Evolutionary conservation across 306 rosid genomes (phyloP).

Genomic region (Arachis stenosperma): DNA sequence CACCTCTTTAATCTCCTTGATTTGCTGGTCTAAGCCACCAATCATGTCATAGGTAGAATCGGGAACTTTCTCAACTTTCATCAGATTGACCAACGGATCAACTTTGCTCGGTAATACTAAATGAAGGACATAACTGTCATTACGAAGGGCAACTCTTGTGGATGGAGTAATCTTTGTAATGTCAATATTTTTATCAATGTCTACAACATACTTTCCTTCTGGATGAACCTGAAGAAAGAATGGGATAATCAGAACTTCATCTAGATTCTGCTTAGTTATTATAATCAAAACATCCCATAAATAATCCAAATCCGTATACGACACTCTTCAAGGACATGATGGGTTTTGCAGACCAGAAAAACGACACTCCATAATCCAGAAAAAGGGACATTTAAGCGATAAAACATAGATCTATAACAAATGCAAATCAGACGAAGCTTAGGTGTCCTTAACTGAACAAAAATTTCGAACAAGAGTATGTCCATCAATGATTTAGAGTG

Average conservation of each 20-base stretch:
- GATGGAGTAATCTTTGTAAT: slow-evolving; percentile 97
- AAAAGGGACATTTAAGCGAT: no score
- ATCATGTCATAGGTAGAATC: slow-evolving; percentile 99
- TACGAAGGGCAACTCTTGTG: slow-evolving; percentile 96
- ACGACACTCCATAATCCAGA: not conserved
- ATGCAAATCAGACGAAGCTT: slow-evolving; percentile 8
- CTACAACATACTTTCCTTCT: slow-evolving; percentile 97
- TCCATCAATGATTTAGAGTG: slow-evolving; percentile 10
- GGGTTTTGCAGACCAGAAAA: not conserved
- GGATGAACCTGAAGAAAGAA: slow-evolving; percentile 78
- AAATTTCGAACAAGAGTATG: not conserved
- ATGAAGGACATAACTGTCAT: slow-evolving; percentile 98
- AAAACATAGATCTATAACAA: slow-evolving; percentile 9
- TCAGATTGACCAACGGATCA: slow-evolving; percentile 94
- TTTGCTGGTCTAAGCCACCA: slow-evolving; percentile 99
- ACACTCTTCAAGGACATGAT: not conserved
- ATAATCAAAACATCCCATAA: not conserved
- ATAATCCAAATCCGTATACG: slow-evolving; percentile 22
- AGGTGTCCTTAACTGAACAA: not conserved
- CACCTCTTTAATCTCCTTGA: slow-evolving; percentile 98
- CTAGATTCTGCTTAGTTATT: not conserved
- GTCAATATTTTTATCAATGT: slow-evolving; percentile 92
- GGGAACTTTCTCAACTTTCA: slow-evolving; percentile 99
- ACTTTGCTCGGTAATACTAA: slow-evolving; percentile 97
- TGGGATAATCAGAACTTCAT: slow-evolving; percentile 5